Percentiles rank a stretch among this genome's conserved stretches.
phyloP scores from a whole-genome alignment of 441 rosid species.

The Arabidopsis hybrid region DNA sequence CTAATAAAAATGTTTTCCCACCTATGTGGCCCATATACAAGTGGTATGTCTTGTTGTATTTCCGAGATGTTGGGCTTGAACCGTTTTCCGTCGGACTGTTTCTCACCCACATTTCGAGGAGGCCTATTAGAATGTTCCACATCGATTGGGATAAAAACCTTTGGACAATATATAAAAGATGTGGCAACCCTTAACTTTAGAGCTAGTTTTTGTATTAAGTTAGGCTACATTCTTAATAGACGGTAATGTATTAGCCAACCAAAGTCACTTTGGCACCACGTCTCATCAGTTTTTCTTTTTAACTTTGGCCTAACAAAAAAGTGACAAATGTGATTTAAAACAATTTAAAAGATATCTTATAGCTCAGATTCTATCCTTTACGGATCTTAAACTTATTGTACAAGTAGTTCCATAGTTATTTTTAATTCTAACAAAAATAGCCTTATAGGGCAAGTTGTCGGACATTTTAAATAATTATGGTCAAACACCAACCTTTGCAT shows the following conservation, averaged over 20 bases:
- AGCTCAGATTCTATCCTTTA: constrained; percentile 28
- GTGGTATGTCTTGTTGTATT: too few species aligned
- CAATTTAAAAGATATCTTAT: not conserved
- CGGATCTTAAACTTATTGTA: constrained; percentile 25
- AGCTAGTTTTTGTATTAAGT: too few species aligned
- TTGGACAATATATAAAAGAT: too few species aligned
- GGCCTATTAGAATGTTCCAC: too few species aligned
- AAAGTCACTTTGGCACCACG: constrained; percentile 6
- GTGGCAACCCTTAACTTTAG: too few species aligned
- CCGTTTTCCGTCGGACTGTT: too few species aligned
- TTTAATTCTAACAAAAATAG: not conserved
- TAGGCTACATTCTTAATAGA: too few species aligned
- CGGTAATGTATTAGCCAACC: not conserved
- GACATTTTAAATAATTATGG: not conserved
- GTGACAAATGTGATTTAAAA: not conserved
- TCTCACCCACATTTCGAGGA: too few species aligned
- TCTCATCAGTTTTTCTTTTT: constrained; percentile 1
- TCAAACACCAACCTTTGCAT: constrained; percentile 38
- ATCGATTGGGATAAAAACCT: too few species aligned
- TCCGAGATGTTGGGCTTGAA: too few species aligned
- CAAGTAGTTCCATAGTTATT: constrained; percentile 28
- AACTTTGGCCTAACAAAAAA: constrained; percentile 18
- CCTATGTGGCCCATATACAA: too few species aligned
- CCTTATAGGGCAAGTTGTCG: constrained; percentile 40
- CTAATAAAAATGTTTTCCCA: too few species aligned